A percentile compares a stretch with the other conserved stretches of the same genome.
Evolutionary conservation across 768 basidiomycete genomes (phyloP).

Genomic region (Rhizopogon roseolus): DNA sequence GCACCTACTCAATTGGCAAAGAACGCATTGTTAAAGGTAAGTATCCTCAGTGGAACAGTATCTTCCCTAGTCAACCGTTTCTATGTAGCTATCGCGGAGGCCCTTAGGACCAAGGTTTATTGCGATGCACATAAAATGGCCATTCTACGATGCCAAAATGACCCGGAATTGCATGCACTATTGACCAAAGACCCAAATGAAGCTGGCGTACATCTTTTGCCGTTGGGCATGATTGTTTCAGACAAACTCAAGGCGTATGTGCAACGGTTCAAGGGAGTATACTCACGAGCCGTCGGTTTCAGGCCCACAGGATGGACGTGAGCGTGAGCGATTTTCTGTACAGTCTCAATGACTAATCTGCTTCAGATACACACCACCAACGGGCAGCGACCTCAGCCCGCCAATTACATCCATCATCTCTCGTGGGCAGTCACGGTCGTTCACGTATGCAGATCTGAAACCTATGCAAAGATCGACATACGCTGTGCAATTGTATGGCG

Average conservation of each 20-base stretch:
- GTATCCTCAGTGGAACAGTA: background rate
- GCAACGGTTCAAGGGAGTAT: conserved; percentile 66
- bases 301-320: conserved; percentile 97
- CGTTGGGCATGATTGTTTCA: conserved; percentile 66
- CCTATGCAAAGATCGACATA: conserved; percentile 69
- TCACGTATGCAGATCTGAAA: conserved; percentile 64
- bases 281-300: conserved; percentile 72
- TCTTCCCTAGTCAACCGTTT: background rate
- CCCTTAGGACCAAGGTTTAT: conserved; percentile 78
- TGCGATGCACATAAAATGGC: conserved; percentile 82
- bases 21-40: conserved; percentile 95
- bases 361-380: conserved; percentile 59
- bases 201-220: conserved; percentile 83
- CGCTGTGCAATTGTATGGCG: conserved; percentile 69
- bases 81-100: conserved; percentile 72
- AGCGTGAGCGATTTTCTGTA: conserved; percentile 21
- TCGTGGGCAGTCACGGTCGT: conserved; percentile 58
- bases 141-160: conserved; percentile 80
- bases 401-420: conserved; percentile 68
- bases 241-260: conserved; percentile 79
- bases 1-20: conserved; percentile 97
- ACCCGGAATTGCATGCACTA: conserved; percentile 74
- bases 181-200: conserved; percentile 72
- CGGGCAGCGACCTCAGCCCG: conserved; percentile 57
- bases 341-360: background rate